Percentiles rank a stretch among this genome's conserved stretches.
phyloP scores from a whole-genome alignment of 2,329 filamentous ascomycete species.

The Delphinella strobiligena region DNA sequence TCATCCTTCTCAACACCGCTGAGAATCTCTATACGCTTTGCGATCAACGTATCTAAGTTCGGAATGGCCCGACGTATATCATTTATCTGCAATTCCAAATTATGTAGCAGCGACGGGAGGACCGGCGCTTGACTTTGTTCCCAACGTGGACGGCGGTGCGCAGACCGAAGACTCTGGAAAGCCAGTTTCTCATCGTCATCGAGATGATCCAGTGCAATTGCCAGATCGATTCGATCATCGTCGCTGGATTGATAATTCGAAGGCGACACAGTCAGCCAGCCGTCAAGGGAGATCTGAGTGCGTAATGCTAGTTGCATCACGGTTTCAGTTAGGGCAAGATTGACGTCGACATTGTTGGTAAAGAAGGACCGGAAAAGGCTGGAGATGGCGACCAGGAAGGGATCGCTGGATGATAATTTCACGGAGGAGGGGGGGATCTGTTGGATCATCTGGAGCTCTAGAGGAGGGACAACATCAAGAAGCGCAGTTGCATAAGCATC shows the following conservation, averaged over 20 bases:
- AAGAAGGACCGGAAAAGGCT: constrained; percentile 66
- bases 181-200: constrained; percentile 22
- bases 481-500: constrained; percentile 50
- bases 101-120: constrained; percentile 30
- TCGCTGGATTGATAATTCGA: neutral
- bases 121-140: constrained; percentile 23
- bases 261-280: constrained; percentile 67
- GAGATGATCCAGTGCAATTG: constrained; percentile 24
- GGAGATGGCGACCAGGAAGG: constrained; percentile 40
- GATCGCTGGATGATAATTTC: constrained; percentile 23
- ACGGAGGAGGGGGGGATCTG: neutral
- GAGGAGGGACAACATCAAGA: constrained; percentile 47
- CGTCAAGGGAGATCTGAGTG: constrained; percentile 71
- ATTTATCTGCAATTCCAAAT: constrained; percentile 30
- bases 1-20: constrained; percentile 11
- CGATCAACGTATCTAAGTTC: constrained; percentile 36
- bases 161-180: constrained; percentile 16
- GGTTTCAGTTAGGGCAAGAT: constrained; percentile 74
- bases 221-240: constrained; percentile 14
- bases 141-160: constrained; percentile 24
- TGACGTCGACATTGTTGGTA: constrained; percentile 81
- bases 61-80: constrained; percentile 30
- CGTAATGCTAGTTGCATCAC: constrained; percentile 75
- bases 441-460: constrained; percentile 18
- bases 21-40: constrained; percentile 38